Conservation (phyloP, 2,329 filamentous ascomycete species). For the Fusarium nurragi region DNA sequence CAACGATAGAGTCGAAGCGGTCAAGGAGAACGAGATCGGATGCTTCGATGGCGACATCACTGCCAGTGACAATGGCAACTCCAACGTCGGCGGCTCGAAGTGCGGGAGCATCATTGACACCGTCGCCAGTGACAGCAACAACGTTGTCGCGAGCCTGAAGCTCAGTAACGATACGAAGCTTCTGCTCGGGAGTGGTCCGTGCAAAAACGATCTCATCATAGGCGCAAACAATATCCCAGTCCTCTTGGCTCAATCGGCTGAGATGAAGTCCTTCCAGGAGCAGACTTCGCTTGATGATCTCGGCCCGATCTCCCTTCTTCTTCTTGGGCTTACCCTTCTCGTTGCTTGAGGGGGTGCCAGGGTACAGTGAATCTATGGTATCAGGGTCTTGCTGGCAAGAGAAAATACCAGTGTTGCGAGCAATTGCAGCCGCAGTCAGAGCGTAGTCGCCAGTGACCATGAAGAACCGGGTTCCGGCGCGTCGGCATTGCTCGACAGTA, state of each 20-base stretch:
- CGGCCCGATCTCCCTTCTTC: constrained; percentile 20
- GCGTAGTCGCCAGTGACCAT: constrained; percentile 61
- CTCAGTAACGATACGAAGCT: constrained; percentile 76
- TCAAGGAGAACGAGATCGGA: constrained; percentile 75
- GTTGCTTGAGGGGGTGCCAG: not conserved
- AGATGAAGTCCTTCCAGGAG: constrained; percentile 66
- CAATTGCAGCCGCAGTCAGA: constrained; percentile 72
- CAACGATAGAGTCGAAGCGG: constrained; percentile 76
- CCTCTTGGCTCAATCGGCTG: constrained; percentile 60
- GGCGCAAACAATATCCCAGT: constrained; percentile 58
- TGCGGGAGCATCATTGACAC: constrained; percentile 73
- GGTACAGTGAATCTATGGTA: constrained; percentile 42
- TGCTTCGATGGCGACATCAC: constrained; percentile 70
- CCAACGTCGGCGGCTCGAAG: constrained; percentile 73
- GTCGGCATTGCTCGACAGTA: constrained; percentile 55
- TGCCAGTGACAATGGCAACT: constrained; percentile 73
- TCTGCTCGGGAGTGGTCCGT: constrained; percentile 74
- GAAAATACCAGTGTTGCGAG: constrained; percentile 71
- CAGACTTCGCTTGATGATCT: constrained; percentile 35
- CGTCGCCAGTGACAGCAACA: constrained; percentile 79
- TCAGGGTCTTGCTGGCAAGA: constrained; percentile 58
- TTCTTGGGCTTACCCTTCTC: constrained; percentile 21
- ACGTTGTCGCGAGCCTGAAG: constrained; percentile 67
- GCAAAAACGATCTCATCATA: constrained; percentile 73
- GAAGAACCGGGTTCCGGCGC: constrained; percentile 56